Conservation (phyloP, 1,284 basidiomycete genomes). For the Ustilago loliicola region DNA sequence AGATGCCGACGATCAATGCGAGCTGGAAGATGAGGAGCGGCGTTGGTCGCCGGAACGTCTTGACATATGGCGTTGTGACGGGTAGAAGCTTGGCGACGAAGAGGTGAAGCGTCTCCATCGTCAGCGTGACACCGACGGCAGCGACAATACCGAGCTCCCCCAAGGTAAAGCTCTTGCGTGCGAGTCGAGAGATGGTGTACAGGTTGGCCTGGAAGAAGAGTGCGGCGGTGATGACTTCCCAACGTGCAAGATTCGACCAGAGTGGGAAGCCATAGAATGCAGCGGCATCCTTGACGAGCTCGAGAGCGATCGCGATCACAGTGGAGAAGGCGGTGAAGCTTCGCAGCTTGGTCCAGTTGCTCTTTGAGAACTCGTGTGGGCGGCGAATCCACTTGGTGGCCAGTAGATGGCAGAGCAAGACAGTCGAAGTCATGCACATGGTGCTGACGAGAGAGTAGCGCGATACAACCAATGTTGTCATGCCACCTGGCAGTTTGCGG, state of each 20-base stretch:
- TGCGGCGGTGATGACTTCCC: slow-evolving; percentile 81
- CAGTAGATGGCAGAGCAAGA: slow-evolving; percentile 44
- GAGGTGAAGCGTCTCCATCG: slow-evolving; percentile 77
- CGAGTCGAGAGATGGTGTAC: slow-evolving; percentile 89
- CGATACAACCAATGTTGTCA: slow-evolving; percentile 54
- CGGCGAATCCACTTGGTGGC: slow-evolving; percentile 57
- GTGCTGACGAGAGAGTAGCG: slow-evolving; percentile 58
- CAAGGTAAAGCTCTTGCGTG: slow-evolving; percentile 91
- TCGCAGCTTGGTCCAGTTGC: slow-evolving; percentile 68
- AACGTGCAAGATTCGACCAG: slow-evolving; percentile 57
- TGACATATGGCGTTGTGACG: slow-evolving; percentile 83
- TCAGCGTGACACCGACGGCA: slow-evolving; percentile 86
- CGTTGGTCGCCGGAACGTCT: slow-evolving; percentile 91
- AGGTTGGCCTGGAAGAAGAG: slow-evolving; percentile 91
- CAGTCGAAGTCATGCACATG: slow-evolving; percentile 57
- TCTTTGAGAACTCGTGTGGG: slow-evolving; percentile 58
- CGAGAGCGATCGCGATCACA: slow-evolving; percentile 65
- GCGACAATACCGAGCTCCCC: slow-evolving; percentile 91
- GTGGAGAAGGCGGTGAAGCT: slow-evolving; percentile 70
- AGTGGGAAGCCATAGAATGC: slow-evolving; percentile 62
- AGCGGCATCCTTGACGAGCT: slow-evolving; percentile 62
- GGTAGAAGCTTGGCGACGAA: slow-evolving; percentile 62
- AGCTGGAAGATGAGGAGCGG: slow-evolving; percentile 92
- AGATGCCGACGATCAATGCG: slow-evolving; percentile 90
- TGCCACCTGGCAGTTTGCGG: slow-evolving; percentile 32